Conservation (phyloP, 768 basidiomycete species). For the Termitomyces titanicus region DNA sequence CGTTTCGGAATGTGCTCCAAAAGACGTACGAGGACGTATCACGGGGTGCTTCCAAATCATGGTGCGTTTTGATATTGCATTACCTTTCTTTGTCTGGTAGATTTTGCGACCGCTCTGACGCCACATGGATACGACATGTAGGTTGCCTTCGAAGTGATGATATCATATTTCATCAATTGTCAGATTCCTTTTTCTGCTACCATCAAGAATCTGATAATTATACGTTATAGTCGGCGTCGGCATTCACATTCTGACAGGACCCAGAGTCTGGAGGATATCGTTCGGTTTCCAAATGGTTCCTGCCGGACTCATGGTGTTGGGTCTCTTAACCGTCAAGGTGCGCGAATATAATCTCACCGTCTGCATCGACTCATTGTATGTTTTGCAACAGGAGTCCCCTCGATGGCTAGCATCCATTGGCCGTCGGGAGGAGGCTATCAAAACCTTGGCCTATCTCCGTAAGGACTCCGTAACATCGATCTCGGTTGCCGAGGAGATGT, state of each 20-base stretch:
- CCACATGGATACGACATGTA: constrained; percentile 14
- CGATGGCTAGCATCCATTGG: constrained; percentile 72
- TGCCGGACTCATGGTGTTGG: constrained; percentile 66
- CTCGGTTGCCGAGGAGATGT: constrained; percentile 55
- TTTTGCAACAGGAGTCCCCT: constrained; percentile 59
- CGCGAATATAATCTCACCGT: constrained; percentile 6
- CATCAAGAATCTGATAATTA: no score
- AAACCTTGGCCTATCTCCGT: constrained; percentile 66
- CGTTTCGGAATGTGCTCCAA: no score
- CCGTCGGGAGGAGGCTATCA: constrained; percentile 47
- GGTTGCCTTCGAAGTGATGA: constrained; percentile 81
- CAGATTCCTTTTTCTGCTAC: constrained; percentile 24
- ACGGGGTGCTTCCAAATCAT: constrained; percentile 90
- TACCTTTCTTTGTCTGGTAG: neutral
- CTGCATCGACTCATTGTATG: neutral
- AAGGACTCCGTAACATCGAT: constrained; percentile 37
- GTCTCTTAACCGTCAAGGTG: constrained; percentile 66
- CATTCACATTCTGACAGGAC: no score
- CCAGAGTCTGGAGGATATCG: no score
- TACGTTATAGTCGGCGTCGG: no score
- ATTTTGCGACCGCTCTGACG: neutral
- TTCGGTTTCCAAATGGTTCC: constrained; percentile 82
- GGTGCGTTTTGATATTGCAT: constrained; percentile 31
- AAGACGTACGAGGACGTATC: no score
- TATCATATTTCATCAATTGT: constrained; percentile 83